Base-by-base conservation (phyloP, 2,329 filamentous ascomycete genomes). In the Thielaviopsis populi region DNA sequence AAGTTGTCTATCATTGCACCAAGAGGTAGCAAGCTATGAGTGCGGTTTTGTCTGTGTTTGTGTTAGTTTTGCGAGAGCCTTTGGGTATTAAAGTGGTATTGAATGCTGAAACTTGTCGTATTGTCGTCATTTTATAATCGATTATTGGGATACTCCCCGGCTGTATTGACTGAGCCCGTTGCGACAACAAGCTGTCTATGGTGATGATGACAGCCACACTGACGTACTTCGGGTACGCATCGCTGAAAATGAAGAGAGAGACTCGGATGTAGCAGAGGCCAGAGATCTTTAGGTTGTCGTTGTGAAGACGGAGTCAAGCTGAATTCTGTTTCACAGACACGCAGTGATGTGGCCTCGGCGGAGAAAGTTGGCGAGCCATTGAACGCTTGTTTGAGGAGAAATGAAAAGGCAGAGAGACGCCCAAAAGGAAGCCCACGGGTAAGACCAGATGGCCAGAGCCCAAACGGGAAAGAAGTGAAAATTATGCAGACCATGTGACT, bases 201-300 rank as follows among this genome's bases (percentile, higher is more conserved):
- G 78, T 78, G 67, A 89, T 75, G 61, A 84, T 74, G 68, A 88
- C 83, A 60, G 86, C 86, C 10, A 86, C 79, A 7, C 78, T 77
- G 58, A 85, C 73, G 68, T 79, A 79, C 6, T 74, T 71, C 22
- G 77, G 76, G 1, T 81, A 76, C 5, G 74, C 74, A 67, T 75
- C 76, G 67, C 81, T 78, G 69, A 80, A 89, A 48, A 89, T 79
- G 68, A 86, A 88, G 66, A 89, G 71, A 89, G 71, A 1, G 83
- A 83, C 70, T 87, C 83, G 0, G 84, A 88, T 1, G 83, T 84
- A 58, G 75, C 74, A 15, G 74, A n/a, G n/a, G n/a, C n/a, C n/a
- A n/a, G n/a, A n/a, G n/a, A n/a, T n/a, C n/a, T n/a, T n/a, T n/a
- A n/a, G 70, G 69, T 84, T 79, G 59, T 76, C 71, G 69, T 86